A percentile compares a stretch with the other conserved stretches of the same genome.
phyloP scores from a whole-genome alignment of 192 early-diverging fungal genomes.

The Coemansia sp. region DNA sequence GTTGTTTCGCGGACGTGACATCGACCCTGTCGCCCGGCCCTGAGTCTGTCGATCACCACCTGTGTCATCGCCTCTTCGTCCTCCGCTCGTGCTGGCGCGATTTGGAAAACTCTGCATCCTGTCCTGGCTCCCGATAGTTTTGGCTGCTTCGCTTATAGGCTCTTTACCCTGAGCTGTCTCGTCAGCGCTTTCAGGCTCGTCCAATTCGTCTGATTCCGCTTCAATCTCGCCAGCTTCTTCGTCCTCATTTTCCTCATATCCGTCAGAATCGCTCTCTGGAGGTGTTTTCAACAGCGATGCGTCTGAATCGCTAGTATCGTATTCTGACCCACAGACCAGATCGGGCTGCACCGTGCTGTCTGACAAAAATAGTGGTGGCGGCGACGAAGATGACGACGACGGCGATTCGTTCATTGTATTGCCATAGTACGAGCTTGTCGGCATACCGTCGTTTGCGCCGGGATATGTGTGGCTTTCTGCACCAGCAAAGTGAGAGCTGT shows the following conservation, averaged over 20 bases:
- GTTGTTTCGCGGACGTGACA: slow-evolving; percentile 11
- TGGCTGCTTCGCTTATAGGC: neutral
- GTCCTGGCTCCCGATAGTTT: neutral
- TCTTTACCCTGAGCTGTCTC: neutral
- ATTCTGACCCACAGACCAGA: slow-evolving; percentile 10
- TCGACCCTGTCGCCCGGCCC: slow-evolving; percentile 17
- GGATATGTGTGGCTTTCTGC: neutral
- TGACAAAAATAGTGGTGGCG: slow-evolving; percentile 13
- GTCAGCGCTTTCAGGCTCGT: neutral
- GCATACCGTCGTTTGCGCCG: neutral
- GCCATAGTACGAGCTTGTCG: neutral
- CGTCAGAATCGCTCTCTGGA: slow-evolving; percentile 19
- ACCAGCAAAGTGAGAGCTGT: neutral
- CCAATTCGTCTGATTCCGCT: neutral
- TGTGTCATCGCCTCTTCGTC: neutral
- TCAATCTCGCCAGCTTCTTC: neutral
- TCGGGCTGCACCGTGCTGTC: slow-evolving; percentile 5
- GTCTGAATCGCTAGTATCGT: slow-evolving; percentile 41
- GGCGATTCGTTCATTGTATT: neutral
- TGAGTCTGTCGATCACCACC: slow-evolving; percentile 13
- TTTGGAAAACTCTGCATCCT: neutral
- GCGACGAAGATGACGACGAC: neutral
- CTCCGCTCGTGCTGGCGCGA: neutral
- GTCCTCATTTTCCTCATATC: slow-evolving; percentile 1
- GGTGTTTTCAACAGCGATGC: slow-evolving; percentile 40